Percentiles rank a stretch among this genome's conserved stretches.
Evolutionary conservation across 768 basidiomycete genomes (phyloP).

Genomic region (Hypsizygus marmoreus): DNA sequence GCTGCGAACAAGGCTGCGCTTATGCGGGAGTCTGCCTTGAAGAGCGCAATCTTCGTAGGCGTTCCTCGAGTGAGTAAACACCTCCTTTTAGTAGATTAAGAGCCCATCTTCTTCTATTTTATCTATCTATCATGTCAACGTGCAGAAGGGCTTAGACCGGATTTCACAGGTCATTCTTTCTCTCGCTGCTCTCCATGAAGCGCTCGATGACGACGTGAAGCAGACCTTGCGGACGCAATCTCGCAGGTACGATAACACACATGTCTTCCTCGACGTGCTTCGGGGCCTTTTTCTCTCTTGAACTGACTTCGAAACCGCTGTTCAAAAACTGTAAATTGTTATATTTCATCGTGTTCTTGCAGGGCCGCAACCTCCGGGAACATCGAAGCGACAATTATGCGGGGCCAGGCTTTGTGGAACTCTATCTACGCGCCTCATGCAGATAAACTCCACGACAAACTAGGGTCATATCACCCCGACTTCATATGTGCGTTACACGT

Average conservation of each 20-base stretch:
- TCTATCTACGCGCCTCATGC: constrained; percentile 89
- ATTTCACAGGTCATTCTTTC: constrained; percentile 73
- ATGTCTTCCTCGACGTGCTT: constrained; percentile 16
- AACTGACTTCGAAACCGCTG: constrained; percentile 15
- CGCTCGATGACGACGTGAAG: constrained; percentile 82
- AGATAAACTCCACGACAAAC: constrained; percentile 85
- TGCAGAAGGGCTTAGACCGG: constrained; percentile 17
- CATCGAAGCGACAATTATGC: constrained; percentile 66
- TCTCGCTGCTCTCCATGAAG: constrained; percentile 73
- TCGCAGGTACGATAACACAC: constrained; percentile 50
- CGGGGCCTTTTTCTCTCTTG: constrained; percentile 8
- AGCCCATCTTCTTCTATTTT: constrained; percentile 4
- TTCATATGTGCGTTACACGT: constrained; percentile 77
- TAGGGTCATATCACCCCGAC: constrained; percentile 89
- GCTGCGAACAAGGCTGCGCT: constrained; percentile 75
- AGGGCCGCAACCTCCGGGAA: constrained; percentile 64
- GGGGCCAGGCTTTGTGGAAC: constrained; percentile 78
- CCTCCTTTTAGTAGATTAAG: constrained; percentile 10
- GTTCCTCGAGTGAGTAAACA: constrained; percentile 70
- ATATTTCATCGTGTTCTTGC: too few relatives aligned
- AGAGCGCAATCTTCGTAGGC: constrained; percentile 87
- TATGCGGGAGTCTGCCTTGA: constrained; percentile 88
- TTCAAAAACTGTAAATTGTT: constrained; percentile 18
- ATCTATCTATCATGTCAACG: constrained; percentile 9
- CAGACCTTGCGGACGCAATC: constrained; percentile 65